Percentiles rank a stretch among this genome's conserved stretches.
Conservation (phyloP, 2,329 filamentous ascomycete genomes). For the Microcera coccophila region DNA sequence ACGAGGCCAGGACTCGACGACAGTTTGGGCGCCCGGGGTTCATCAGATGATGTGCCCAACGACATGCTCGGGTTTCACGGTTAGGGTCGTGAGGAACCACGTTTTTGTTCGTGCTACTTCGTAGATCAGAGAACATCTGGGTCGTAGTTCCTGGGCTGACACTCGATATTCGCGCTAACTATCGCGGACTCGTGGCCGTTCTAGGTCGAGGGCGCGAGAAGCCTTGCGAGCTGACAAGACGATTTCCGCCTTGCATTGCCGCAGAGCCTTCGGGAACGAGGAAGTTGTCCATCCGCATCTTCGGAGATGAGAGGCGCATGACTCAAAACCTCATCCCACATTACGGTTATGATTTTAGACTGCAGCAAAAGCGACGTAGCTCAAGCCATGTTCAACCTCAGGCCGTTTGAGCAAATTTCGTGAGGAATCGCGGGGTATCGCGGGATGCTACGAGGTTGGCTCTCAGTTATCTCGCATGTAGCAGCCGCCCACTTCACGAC, state of each 20-base stretch:
- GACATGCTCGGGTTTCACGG: not conserved
- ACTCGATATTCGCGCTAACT: not conserved
- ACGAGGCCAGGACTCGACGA: constrained; percentile 22
- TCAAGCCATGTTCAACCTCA: constrained; percentile 4
- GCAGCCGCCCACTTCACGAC: not conserved
- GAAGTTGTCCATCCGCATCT: constrained; percentile 2
- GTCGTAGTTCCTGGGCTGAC: not conserved
- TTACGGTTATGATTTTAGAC: constrained; percentile 4
- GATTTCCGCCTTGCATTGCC: not conserved
- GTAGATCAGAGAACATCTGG: too few species aligned
- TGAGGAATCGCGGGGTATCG: constrained; percentile 1
- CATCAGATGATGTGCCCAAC: constrained; percentile 2
- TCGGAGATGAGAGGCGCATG: too few species aligned
- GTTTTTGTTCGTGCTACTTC: constrained; percentile 13
- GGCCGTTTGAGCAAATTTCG: constrained; percentile 8
- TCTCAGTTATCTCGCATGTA: not conserved
- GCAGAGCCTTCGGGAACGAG: constrained; percentile 10
- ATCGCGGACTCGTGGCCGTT: not conserved
- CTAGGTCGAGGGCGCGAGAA: not conserved
- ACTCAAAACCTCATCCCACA: not conserved
- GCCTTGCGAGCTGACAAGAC: not conserved
- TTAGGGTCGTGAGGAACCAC: constrained; percentile 1
- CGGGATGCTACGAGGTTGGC: not conserved
- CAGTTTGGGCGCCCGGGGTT: constrained; percentile 14
- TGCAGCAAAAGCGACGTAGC: constrained; percentile 6